phyloP scores from a whole-genome alignment of 805 yeast species.

The Saitoella complicata region DNA sequence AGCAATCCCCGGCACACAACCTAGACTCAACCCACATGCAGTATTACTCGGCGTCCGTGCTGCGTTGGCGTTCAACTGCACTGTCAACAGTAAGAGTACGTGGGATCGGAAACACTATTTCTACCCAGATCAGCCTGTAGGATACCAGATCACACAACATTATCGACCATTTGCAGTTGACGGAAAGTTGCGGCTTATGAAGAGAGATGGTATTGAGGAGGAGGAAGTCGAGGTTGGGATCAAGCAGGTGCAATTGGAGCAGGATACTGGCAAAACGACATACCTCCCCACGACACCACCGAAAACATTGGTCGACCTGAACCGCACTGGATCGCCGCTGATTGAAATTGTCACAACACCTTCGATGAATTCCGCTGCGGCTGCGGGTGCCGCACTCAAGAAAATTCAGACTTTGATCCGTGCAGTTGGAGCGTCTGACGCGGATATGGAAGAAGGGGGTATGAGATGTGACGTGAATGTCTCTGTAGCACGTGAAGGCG shows the following conservation, averaged over 20 bases:
- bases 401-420: constrained; percentile 62
- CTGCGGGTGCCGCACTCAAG: constrained; percentile 63
- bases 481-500: constrained; percentile 36
- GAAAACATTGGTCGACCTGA: constrained; percentile 48
- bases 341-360: constrained; percentile 88
- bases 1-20: constrained; percentile 87
- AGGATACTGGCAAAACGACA: constrained; percentile 33
- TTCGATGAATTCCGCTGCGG: constrained; percentile 49
- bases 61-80: constrained; percentile 50
- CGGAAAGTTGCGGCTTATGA: not conserved
- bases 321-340: constrained; percentile 71
- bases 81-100: constrained; percentile 37
- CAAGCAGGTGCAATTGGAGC: constrained; percentile 79
- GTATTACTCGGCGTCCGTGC: constrained; percentile 53
- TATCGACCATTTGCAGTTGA: constrained; percentile 21
- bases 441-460: constrained; percentile 88
- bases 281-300: constrained; percentile 5
- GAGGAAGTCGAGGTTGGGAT: constrained; percentile 38
- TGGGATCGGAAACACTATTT: constrained; percentile 94
- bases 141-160: constrained; percentile 89
- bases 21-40: constrained; percentile 60
- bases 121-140: constrained; percentile 91
- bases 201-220: constrained; percentile 40
- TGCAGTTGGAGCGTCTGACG: constrained; percentile 59
- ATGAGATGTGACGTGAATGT: constrained; percentile 89